Percentiles rank a stretch among this genome's conserved stretches.
phyloP scores from a whole-genome alignment of 2,329 filamentous ascomycete species.

The Coniochaeta sp. region DNA sequence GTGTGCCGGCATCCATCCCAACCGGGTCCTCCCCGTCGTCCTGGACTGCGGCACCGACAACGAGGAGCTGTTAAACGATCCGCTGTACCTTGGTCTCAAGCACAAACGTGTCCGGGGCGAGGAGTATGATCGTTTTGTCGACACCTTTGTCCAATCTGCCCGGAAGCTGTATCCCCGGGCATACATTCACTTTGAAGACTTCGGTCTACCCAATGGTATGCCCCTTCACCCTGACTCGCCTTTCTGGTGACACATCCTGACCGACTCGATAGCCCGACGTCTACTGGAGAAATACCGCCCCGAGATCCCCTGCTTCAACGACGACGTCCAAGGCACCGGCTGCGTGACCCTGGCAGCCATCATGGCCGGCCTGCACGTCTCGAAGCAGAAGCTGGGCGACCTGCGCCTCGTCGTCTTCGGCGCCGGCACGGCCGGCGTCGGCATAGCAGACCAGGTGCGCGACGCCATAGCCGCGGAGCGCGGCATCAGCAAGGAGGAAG shows the following conservation, averaged over 20 bases:
- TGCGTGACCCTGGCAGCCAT: conserved; percentile 81
- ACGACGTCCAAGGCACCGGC: conserved; percentile 84
- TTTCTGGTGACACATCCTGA: conserved; percentile 3
- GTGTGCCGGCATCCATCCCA: conserved; percentile 80
- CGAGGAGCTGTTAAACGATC: conserved; percentile 62
- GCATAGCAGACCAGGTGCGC: conserved; percentile 77
- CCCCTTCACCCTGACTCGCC: not conserved
- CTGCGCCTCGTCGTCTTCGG: conserved; percentile 71
- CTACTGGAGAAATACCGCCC: conserved; percentile 70
- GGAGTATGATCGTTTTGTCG: conserved; percentile 70
- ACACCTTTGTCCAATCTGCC: conserved; percentile 62
- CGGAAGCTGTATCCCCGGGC: conserved; percentile 67
- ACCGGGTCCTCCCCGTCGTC: conserved; percentile 70
- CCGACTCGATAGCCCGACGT: conserved; percentile 46
- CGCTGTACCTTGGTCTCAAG: conserved; percentile 70
- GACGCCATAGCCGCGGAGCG: conserved; percentile 69
- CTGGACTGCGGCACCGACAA: conserved; percentile 86
- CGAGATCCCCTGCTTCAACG: conserved; percentile 78
- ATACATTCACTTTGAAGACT: conserved; percentile 87
- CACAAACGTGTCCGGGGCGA: conserved; percentile 60
- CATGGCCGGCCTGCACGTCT: conserved; percentile 66
- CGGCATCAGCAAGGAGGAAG: conserved; percentile 62
- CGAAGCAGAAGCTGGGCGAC: conserved; percentile 57
- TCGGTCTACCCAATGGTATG: conserved; percentile 64
- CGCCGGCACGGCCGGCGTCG: conserved; percentile 72